Base-by-base conservation (phyloP, 495 filamentous ascomycete species). In the Penicillium chermesinum region DNA sequence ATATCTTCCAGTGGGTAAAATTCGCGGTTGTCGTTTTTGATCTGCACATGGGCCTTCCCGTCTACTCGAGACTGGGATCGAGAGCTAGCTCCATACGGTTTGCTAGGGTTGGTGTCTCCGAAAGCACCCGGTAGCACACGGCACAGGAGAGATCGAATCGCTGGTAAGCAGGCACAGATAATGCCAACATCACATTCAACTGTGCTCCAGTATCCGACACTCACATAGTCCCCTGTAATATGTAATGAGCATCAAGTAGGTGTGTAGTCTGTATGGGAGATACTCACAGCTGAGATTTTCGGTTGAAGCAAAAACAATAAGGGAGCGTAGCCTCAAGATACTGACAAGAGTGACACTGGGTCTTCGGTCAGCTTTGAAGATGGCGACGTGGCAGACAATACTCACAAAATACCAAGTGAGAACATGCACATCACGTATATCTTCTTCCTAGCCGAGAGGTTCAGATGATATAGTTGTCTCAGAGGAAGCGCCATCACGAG, bases 401-500 rank as follows among this genome's bases (percentile, higher is more conserved):
- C 64, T 7, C 38, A 70, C 70, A 70, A 67, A 12, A 68, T 43
- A 17, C 70, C 65, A 16, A 65, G 41, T n/a, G 60, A 49, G 40
- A 69, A 71, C 59, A 70, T 70, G 52, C 52, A 52, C 46, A 70
- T 58, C 12, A 70, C 55, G 20, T 54, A 57, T 8, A 35, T 14
- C 51, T 72, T 73, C 48, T 63, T 66, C 17, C 48, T 48, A 15
- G 45, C 10, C 9, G 57, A 59, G 20, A 71, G 58, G 20, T 62
- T 63, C 2, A 72, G 46, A 15, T 58, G 41, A 35, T 57, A 57
- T 4, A 73, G 55, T 41, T 70, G 56, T 14, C 42, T 53, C 10
- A 73, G 38, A 13, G 69, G 66, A 38, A 84, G 56, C 1, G 61
- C 40, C 53, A 82, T 62, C 38, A 76, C 70, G 39, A 66, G 54